Evolutionary conservation across 2,329 filamentous ascomycete species (phyloP).

Genomic region (Didymosphaeria variabile): DNA sequence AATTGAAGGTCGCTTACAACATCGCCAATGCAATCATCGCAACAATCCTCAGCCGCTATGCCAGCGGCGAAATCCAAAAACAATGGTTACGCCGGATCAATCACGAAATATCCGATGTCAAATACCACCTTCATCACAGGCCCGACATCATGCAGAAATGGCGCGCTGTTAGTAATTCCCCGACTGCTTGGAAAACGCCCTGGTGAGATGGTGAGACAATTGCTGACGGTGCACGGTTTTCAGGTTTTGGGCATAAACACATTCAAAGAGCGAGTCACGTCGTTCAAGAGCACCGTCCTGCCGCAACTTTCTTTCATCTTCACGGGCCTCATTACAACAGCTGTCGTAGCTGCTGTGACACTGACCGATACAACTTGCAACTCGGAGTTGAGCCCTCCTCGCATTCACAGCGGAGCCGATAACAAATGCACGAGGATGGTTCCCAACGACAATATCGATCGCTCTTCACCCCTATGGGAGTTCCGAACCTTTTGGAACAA

Average conservation of each 20-base stretch:
- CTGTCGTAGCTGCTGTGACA: slow-evolving; percentile 15
- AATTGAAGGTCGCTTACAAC: slow-evolving; percentile 14
- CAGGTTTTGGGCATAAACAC: slow-evolving; percentile 16
- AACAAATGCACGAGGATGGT: slow-evolving; percentile 15
- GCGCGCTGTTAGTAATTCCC: slow-evolving; percentile 13
- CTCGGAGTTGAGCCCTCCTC: slow-evolving; percentile 9
- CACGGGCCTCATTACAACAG: slow-evolving; percentile 17
- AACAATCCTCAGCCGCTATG: slow-evolving; percentile 13
- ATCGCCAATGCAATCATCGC: slow-evolving; percentile 13
- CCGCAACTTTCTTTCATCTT: slow-evolving; percentile 15
- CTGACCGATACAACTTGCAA: slow-evolving; percentile 16
- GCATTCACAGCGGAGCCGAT: slow-evolving; percentile 19
- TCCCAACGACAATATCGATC: slow-evolving; percentile 4
- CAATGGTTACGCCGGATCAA: slow-evolving; percentile 19
- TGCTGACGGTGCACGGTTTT: slow-evolving; percentile 10
- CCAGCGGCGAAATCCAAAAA: slow-evolving; percentile 16
- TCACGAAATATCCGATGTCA: slow-evolving; percentile 17
- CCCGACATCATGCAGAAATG: slow-evolving; percentile 11
- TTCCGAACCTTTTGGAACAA: slow-evolving; percentile 12
- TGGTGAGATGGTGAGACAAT: slow-evolving; percentile 1
- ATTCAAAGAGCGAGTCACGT: slow-evolving; percentile 10
- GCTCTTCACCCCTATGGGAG: slow-evolving; percentile 17
- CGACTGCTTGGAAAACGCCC: neutral
- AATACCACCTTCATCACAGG: slow-evolving; percentile 14
- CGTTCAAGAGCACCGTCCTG: slow-evolving; percentile 6